phyloP scores from a whole-genome alignment of 1,284 basidiomycete species.

The Naganishia albida region DNA sequence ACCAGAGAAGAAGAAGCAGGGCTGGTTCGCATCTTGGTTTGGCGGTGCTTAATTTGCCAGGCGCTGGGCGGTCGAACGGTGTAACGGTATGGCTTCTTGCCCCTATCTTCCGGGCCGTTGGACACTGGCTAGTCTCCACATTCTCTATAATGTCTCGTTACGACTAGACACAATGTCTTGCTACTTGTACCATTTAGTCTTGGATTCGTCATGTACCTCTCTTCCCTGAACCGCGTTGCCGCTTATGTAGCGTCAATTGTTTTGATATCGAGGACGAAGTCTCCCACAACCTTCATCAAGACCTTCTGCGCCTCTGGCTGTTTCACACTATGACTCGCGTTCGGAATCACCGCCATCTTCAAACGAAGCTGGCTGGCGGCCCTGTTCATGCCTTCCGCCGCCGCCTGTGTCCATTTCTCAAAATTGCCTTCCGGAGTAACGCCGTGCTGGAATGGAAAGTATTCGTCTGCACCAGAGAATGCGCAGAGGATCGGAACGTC shows the following conservation, averaged over 20 bases:
- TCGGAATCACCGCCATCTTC: constrained; percentile 38
- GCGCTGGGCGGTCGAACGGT: neutral
- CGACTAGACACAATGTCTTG: neutral
- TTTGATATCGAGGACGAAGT: constrained; percentile 36
- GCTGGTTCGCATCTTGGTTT: constrained; percentile 27
- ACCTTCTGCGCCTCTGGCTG: constrained; percentile 39
- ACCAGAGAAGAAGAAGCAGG: constrained; percentile 45
- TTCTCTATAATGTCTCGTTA: neutral
- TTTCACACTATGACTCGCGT: constrained; percentile 49
- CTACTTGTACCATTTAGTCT: neutral
- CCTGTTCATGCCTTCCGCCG: constrained; percentile 15
- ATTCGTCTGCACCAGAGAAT: constrained; percentile 49
- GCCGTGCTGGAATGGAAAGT: constrained; percentile 33
- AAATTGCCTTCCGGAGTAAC: constrained; percentile 34
- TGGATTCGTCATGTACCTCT: constrained; percentile 3
- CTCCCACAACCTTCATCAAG: constrained; percentile 40
- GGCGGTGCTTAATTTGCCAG: constrained; percentile 5
- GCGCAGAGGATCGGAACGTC: constrained; percentile 45
- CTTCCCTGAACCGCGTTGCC: neutral
- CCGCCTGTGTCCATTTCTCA: constrained; percentile 39
- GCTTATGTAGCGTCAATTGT: neutral
- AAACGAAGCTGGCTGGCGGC: constrained; percentile 39
- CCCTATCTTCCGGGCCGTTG: neutral
- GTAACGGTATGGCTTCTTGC: too few relatives aligned
- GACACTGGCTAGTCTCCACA: constrained; percentile 2